phyloP scores from a whole-genome alignment of 768 basidiomycete species.

The Pisolithus marmoratus region DNA sequence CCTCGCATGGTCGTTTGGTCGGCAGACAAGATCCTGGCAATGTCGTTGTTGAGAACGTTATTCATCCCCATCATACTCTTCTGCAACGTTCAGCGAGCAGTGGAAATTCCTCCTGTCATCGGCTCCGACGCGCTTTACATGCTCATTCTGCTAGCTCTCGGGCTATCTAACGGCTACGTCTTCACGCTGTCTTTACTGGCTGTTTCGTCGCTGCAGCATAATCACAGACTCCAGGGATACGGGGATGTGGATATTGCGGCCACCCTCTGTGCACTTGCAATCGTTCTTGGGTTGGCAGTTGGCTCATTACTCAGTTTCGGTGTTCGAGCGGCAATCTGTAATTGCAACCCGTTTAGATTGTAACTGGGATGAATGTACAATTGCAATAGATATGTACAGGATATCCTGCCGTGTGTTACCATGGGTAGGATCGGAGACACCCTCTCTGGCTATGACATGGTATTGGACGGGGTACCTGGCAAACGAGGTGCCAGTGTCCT shows the following conservation, averaged over 20 bases:
- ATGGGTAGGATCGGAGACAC: too few relatives aligned
- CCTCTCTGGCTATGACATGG: not conserved
- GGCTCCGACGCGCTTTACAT: slow-evolving; percentile 75
- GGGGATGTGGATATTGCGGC: slow-evolving; percentile 86
- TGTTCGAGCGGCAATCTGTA: slow-evolving; percentile 61
- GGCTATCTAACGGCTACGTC: slow-evolving; percentile 77
- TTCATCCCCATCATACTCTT: slow-evolving; percentile 86
- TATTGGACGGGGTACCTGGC: slow-evolving; percentile 50
- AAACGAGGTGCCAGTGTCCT: slow-evolving; percentile 68
- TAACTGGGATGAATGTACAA: not conserved
- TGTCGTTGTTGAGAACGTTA: slow-evolving; percentile 66
- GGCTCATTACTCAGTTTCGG: slow-evolving; percentile 82
- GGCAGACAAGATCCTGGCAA: slow-evolving; percentile 49
- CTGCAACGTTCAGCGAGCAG: slow-evolving; percentile 70
- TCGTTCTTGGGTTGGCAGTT: slow-evolving; percentile 67
- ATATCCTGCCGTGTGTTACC: not conserved
- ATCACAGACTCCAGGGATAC: slow-evolving; percentile 61
- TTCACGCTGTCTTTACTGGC: slow-evolving; percentile 77
- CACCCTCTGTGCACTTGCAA: slow-evolving; percentile 70
- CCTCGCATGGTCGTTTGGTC: slow-evolving; percentile 67
- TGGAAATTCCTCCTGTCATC: slow-evolving; percentile 39
- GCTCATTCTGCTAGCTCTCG: slow-evolving; percentile 65
- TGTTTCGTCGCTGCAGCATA: slow-evolving; percentile 76
- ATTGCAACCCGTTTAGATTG: slow-evolving; percentile 64
- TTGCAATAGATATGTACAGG: not conserved